These are phyloP conservation scores for Phytophthora sojae DNA, from an alignment of 352 stramenopile genomes.

Conservation along the genomic window DNA sequence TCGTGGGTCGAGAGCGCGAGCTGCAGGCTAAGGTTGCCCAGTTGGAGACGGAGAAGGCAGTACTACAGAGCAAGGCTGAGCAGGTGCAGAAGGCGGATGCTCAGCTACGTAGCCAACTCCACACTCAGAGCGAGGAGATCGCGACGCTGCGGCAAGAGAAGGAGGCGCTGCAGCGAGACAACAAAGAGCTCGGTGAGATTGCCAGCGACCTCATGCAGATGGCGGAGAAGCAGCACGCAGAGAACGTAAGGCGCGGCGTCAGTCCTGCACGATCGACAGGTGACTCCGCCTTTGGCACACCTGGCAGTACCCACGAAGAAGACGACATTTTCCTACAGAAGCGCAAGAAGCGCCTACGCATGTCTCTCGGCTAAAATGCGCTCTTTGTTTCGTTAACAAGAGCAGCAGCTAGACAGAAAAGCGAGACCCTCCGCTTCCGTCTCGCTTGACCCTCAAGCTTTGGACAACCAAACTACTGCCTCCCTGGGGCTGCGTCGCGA, in stretches of 20 bases:
- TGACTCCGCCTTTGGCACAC: conserved; percentile 11
- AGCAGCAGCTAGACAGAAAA: conserved; percentile 22
- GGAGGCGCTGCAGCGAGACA: conserved; percentile 48
- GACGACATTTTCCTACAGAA: conserved; percentile 47
- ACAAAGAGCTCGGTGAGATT: conserved; percentile 65
- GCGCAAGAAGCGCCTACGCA: conserved; percentile 51
- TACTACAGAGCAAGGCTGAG: conserved; percentile 64
- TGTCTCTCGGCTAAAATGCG: conserved; percentile 43
- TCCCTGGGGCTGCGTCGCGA: conserved; percentile 20
- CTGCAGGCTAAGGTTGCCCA: conserved; percentile 44
- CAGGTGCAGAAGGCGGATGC: conserved; percentile 70
- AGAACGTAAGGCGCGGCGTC: conserved; percentile 33
- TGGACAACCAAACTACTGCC: conserved; percentile 28
- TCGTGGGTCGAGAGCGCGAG: conserved; percentile 33
- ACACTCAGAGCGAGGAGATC: conserved; percentile 55
- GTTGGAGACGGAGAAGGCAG: conserved; percentile 76
- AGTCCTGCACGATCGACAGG: conserved; percentile 40
- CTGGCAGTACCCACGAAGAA: conserved; percentile 26
- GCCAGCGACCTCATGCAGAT: conserved; percentile 77
- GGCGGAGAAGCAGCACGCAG: conserved; percentile 60
- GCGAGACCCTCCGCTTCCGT: conserved; percentile 13
- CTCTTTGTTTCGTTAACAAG: conserved; percentile 30
- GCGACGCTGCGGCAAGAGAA: conserved; percentile 44
- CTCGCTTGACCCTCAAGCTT: conserved; percentile 21
- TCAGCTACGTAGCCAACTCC: conserved; percentile 58